Evolutionary conservation across 495 filamentous ascomycete species (phyloP).

Genomic region (Penicillium pulvis): DNA sequence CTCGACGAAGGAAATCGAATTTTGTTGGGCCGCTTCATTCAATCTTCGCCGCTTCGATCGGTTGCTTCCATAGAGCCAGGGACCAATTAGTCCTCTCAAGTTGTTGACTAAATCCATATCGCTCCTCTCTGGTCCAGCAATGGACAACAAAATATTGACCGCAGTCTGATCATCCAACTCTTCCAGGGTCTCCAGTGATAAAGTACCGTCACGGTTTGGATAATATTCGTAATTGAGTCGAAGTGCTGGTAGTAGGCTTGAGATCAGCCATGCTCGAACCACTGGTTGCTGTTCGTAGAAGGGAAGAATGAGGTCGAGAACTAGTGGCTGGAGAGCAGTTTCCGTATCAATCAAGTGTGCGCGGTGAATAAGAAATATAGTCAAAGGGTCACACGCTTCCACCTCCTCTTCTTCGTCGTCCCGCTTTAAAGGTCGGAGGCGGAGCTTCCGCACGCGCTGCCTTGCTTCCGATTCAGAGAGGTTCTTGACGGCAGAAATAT

Average conservation of each 20-base stretch:
- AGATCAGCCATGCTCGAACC: conserved; percentile 75
- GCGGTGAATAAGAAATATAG: conserved; percentile 74
- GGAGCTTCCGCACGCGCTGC: conserved; percentile 70
- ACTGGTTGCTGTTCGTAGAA: conserved; percentile 69
- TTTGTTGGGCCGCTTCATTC: conserved; percentile 32
- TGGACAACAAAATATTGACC: conserved; percentile 68
- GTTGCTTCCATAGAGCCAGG: conserved; percentile 77
- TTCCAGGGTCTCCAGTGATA: conserved; percentile 63
- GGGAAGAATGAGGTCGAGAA: conserved; percentile 70
- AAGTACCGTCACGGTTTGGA: conserved; percentile 53
- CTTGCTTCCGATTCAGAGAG: conserved; percentile 66
- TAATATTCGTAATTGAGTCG: conserved; percentile 87
- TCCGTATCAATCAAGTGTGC: conserved; percentile 75
- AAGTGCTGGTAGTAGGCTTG: conserved; percentile 74
- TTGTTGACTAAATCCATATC: conserved; percentile 63
- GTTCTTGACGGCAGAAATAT: conserved; percentile 60
- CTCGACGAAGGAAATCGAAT: conserved; percentile 33
- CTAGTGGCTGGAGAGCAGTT: conserved; percentile 72
- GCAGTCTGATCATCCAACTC: conserved; percentile 59
- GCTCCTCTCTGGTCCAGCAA: conserved; percentile 50
- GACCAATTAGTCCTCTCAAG: conserved; percentile 71
- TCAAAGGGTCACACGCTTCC: conserved; percentile 56
- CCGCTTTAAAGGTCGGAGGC: conserved; percentile 61
- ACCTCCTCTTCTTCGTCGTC: conserved; percentile 46
- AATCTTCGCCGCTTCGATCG: conserved; percentile 62